Evolutionary conservation across 768 basidiomycete genomes (phyloP).

Genomic region (Lyophyllum shimeji): DNA sequence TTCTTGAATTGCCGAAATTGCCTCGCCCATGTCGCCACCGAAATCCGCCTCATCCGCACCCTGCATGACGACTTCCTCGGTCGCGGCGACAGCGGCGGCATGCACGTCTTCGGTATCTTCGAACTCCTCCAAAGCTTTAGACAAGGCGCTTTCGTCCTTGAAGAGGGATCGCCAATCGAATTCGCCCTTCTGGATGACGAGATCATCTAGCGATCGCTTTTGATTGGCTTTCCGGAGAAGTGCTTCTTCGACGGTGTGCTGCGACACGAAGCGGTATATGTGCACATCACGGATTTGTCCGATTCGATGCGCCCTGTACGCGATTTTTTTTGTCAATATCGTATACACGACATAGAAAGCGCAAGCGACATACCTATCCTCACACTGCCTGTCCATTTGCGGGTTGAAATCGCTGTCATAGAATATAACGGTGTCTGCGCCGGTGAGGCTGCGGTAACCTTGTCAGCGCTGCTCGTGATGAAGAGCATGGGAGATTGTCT

Average conservation of each 20-base stretch:
- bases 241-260: conserved; percentile 92
- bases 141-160: conserved; percentile 61
- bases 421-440: conserved; percentile 95
- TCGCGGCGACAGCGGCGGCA: conserved; percentile 76
- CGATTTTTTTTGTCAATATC: neutral
- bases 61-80: conserved; percentile 68
- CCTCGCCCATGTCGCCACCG: conserved; percentile 41
- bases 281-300: conserved; percentile 96
- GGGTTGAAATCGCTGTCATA: conserved; percentile 98
- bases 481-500: conserved; percentile 25
- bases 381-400: conserved; percentile 97
- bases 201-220: conserved; percentile 85
- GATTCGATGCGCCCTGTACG: conserved; percentile 92
- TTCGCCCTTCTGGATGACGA: conserved; percentile 92
- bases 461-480: conserved; percentile 10
- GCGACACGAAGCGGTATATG: conserved; percentile 91
- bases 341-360: neutral
- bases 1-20: conserved; percentile 16
- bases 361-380: conserved; percentile 68
- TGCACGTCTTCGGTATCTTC: conserved; percentile 87
- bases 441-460: conserved; percentile 57
- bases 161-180: conserved; percentile 93
- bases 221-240: conserved; percentile 98
- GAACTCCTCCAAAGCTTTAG: conserved; percentile 76
- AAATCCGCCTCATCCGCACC: conserved; percentile 85